These are phyloP conservation scores for Diutina siamensis DNA, from an alignment of 1,139 yeast species.

Conservation along the genomic window DNA sequence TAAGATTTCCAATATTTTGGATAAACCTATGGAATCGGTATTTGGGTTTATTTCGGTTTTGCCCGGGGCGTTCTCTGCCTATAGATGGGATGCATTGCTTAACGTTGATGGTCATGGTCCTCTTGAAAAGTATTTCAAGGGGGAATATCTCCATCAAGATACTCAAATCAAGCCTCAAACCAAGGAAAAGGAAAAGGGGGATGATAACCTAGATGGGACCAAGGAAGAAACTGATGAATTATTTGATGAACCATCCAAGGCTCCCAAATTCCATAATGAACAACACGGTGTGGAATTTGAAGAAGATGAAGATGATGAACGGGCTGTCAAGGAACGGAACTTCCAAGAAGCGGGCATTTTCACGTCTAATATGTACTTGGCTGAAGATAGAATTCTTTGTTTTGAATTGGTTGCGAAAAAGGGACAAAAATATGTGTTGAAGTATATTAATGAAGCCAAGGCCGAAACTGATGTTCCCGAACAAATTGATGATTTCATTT, in stretches of 20 bases:
- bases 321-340: conserved; percentile 29
- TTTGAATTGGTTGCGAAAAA: conserved; percentile 72
- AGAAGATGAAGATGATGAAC: conserved; percentile 29
- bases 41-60: conserved; percentile 75
- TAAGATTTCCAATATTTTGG: conserved; percentile 70
- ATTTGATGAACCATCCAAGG: conserved; percentile 2
- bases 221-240: not conserved
- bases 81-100: conserved; percentile 58
- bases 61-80: conserved; percentile 85
- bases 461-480: conserved; percentile 86
- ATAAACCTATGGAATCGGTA: conserved; percentile 74
- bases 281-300: conserved; percentile 4
- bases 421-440: conserved; percentile 46
- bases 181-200: conserved; percentile 7
- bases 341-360: conserved; percentile 51
- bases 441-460: conserved; percentile 64
- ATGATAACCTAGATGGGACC: conserved; percentile 9
- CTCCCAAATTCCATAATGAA: not conserved
- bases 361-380: conserved; percentile 75
- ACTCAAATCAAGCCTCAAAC: conserved; percentile 15
- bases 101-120: conserved; percentile 63
- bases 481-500: conserved; percentile 53
- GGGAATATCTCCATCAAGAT: conserved; percentile 54
- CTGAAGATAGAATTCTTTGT: conserved; percentile 76
- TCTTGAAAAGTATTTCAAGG: conserved; percentile 66